Conservation (phyloP, 2,329 filamentous ascomycete species). For the Xylaria sp. region DNA sequence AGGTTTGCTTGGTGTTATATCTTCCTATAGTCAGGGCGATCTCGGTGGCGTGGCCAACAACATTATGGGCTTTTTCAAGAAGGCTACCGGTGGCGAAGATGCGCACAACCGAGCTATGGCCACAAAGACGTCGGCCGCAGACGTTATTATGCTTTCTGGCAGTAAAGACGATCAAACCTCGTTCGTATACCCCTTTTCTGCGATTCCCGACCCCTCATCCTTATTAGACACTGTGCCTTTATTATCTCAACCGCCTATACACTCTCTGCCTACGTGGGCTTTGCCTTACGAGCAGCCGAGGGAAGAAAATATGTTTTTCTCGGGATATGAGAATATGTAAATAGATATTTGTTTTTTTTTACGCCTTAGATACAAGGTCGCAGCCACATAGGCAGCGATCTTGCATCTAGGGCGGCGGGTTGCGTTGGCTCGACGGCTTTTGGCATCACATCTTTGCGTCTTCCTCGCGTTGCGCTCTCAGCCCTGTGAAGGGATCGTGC, state of each 20-base stretch:
- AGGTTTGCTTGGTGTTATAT: constrained; percentile 74
- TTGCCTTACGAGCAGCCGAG: constrained; percentile 17
- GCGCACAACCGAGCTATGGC: constrained; percentile 79
- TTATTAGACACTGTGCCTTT: constrained; percentile 11
- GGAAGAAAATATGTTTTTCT: constrained; percentile 9
- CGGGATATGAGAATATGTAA: constrained; percentile 30
- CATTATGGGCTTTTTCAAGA: constrained; percentile 86
- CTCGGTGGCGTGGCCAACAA: constrained; percentile 79
- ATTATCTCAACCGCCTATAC: constrained; percentile 16
- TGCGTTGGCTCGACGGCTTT: constrained; percentile 45
- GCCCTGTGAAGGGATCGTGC: not conserved
- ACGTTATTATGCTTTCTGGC: constrained; percentile 98
- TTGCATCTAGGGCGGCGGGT: constrained; percentile 54
- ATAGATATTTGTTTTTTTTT: constrained; percentile 33
- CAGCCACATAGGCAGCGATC: constrained; percentile 44
- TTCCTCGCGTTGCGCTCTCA: not conserved
- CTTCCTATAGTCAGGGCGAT: constrained; percentile 82
- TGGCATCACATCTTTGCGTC: not conserved
- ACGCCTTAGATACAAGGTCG: constrained; percentile 50
- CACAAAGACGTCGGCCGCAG: constrained; percentile 91
- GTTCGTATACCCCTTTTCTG: constrained; percentile 56
- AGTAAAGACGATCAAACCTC: constrained; percentile 96
- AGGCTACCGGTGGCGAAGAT: constrained; percentile 76
- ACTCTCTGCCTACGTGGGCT: not conserved
- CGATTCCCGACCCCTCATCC: constrained; percentile 12